Percentiles rank a stretch among this genome's conserved stretches.
These are phyloP conservation scores for Pouteria campechiana DNA, from an alignment of 179 eudicot genomes.

Conservation along the genomic window DNA sequence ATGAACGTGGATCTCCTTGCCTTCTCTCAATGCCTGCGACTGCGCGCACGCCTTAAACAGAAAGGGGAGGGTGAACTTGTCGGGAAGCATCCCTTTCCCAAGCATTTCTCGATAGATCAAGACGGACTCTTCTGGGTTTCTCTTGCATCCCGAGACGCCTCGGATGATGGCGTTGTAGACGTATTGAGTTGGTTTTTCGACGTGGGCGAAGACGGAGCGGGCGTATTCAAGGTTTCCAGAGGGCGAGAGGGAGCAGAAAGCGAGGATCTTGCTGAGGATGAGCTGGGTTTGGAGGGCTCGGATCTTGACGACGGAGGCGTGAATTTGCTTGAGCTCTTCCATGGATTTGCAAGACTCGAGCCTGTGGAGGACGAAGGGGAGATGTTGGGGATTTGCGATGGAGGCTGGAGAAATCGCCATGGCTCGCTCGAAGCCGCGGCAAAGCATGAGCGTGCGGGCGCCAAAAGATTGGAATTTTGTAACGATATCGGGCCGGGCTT, in stretches of 20 bases:
- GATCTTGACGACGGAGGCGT: constrained; percentile 12
- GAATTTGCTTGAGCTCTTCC: constrained; percentile 17
- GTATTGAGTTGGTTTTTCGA: constrained; percentile 8
- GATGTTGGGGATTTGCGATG: not conserved
- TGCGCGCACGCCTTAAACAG: constrained; percentile 19
- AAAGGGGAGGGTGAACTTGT: constrained; percentile 23
- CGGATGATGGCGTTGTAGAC: constrained; percentile 12
- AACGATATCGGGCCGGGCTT: no score
- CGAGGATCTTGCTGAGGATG: constrained; percentile 8
- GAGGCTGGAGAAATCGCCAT: not conserved
- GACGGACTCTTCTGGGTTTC: not conserved
- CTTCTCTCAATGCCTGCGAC: constrained; percentile 10
- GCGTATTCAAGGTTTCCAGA: constrained; percentile 9
- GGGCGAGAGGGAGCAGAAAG: constrained; percentile 4
- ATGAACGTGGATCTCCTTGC: constrained; percentile 12
- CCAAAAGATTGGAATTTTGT: no score
- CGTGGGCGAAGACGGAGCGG: constrained; percentile 8
- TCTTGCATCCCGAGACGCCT: constrained; percentile 8
- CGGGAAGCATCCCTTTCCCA: constrained; percentile 15
- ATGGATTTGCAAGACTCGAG: constrained; percentile 15
- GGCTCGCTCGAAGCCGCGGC: no score
- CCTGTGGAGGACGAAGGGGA: not conserved
- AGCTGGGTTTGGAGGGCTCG: constrained; percentile 12
- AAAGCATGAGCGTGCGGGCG: no score
- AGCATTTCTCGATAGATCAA: constrained; percentile 8